phyloP scores from a whole-genome alignment of 805 yeast species.

The Candida dajiaensis region DNA sequence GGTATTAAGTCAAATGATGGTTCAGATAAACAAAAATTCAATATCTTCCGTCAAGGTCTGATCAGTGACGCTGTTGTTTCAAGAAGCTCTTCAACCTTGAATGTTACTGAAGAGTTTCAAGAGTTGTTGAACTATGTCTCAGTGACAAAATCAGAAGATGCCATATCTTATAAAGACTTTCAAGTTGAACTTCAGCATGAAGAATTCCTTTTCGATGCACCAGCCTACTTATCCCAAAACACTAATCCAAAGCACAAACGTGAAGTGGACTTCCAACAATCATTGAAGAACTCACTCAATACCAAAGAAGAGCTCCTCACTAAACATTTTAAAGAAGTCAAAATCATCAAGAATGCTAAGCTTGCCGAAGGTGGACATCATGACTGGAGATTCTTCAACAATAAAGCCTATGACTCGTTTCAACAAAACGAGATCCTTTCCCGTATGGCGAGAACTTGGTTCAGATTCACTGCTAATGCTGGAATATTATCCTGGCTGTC shows the following conservation, averaged over 20 bases:
- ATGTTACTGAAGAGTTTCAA: conserved; percentile 3
- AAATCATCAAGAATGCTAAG: conserved; percentile 4
- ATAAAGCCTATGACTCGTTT: conserved; percentile 33
- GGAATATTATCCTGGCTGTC: conserved; percentile 50
- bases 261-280: conserved; percentile 14
- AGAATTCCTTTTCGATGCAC: conserved; percentile 14
- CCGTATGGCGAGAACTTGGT: conserved; percentile 41
- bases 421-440: conserved; percentile 37
- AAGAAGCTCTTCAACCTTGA: not conserved
- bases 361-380: conserved; percentile 31
- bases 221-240: conserved; percentile 4
- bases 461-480: conserved; percentile 35
- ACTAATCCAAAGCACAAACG: conserved; percentile 6
- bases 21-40: not conserved
- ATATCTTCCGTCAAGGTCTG: not conserved
- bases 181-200: conserved; percentile 10
- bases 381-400: conserved; percentile 55
- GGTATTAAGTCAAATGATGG: conserved; percentile 4
- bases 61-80: not conserved
- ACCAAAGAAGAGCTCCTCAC: conserved; percentile 24
- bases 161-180: not conserved
- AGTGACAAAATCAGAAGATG: conserved; percentile 1
- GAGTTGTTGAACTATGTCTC: not conserved
- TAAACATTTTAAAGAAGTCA: conserved; percentile 30
- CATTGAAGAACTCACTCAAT: conserved; percentile 26